Evolutionary conservation across 2,329 filamentous ascomycete species (phyloP), one percentile per base, ranked within the genome.

Genomic region (Diaporthe humulicola): DNA sequence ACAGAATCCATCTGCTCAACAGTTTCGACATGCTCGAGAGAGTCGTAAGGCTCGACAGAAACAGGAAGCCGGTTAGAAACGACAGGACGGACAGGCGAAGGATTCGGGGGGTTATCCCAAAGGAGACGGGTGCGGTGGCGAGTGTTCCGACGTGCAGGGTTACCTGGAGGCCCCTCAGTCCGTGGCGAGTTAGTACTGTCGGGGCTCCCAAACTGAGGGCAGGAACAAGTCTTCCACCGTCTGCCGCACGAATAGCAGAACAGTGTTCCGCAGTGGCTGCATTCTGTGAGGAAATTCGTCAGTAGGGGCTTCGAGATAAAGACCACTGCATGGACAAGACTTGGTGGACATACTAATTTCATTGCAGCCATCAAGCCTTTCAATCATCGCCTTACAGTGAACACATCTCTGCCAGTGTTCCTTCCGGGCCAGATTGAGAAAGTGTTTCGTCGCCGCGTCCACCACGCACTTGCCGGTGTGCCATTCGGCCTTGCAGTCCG

Each of bases 391-490:
- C 4, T 75, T 78, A 76, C 90, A 92, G 0, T 76, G 74, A 6
- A 79, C 79, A 74, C 90, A 92, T 2, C 85, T 82, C 78, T 89
- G 86, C 90, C 90, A 92, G 0, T 84, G 83, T 4, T 88, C 80
- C 6, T 83, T 76, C 0, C 77, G 73, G 0, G 87, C 88, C 1
- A 87, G 60, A 0, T 78, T 71, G 0, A 90, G 77, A 0, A 89
- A 72, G 50, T 84, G 78, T 60, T 87, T 81, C 0, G 86, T 75
- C 0, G 78, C 79, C 0, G 77, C 74, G 64, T 91, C 88, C 0
- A 85, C 67, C 0, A 86, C 85, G 74, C 89, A 92, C 30, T 89
- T 85, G 0, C 83, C 85, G 0, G 50, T 30, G 74, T 92, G 90
- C 0, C 79, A 77, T 2, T 73, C 71, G 0, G 75, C 78, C 77